A percentile compares a stretch with the other conserved stretches of the same genome.
Conservation (phyloP, 768 basidiomycete species). For the Naganishia onofrii region DNA sequence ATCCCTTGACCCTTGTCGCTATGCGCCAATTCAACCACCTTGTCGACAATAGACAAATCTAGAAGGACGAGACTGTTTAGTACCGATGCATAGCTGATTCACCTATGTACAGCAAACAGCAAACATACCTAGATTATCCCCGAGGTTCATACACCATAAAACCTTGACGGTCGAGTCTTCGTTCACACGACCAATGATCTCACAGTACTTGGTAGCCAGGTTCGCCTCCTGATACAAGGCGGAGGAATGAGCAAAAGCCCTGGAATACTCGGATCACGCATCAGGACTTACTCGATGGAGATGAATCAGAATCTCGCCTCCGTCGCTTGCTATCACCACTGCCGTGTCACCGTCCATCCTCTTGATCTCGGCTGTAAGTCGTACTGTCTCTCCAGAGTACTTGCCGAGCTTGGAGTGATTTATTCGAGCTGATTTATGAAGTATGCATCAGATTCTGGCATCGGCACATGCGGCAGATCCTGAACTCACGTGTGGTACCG, state of each 20-base stretch:
- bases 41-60: conserved; percentile 22
- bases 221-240: conserved; percentile 39
- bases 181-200: conserved; percentile 65
- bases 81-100: not conserved
- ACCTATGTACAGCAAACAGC: not conserved
- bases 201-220: conserved; percentile 61
- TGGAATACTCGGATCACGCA: not conserved
- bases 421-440: conserved; percentile 56
- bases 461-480: not conserved
- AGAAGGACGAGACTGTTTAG: not conserved
- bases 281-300: conserved; percentile 38
- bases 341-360: conserved; percentile 59
- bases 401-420: conserved; percentile 63
- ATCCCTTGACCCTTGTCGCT: conserved; percentile 10
- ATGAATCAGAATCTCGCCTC: conserved; percentile 56
- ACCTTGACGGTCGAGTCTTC: conserved; percentile 63
- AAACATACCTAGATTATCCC: conserved; percentile 63
- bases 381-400: conserved; percentile 61
- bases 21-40: conserved; percentile 15
- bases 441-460: not conserved
- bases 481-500: conserved; percentile 10
- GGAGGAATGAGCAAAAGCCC: not conserved
- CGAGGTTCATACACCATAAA: conserved; percentile 60
- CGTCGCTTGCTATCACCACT: conserved; percentile 67
- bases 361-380: conserved; percentile 64